Evolutionary conservation across 2,329 filamentous ascomycete genomes (phyloP), one percentile per base, ranked within the genome.

Genomic region (Aureobasidium sp.): DNA sequence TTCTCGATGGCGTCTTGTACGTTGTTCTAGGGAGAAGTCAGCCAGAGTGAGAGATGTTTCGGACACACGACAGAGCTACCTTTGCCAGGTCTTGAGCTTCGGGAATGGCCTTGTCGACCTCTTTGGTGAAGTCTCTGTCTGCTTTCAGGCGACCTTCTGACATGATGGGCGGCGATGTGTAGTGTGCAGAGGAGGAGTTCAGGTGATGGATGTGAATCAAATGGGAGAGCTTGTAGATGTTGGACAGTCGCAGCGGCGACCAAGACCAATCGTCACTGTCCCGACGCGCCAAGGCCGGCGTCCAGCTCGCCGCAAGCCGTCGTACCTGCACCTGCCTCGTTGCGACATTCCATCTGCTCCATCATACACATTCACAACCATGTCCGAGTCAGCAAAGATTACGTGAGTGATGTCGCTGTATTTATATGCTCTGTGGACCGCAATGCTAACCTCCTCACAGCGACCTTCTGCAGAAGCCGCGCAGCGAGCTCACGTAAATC

Each of bases 121-220:
- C 92, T 80, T 96, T 96, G 73, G 90, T 88, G 85, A 90, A 97
- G 86, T 99, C 94, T 88, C 96, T 97, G 82, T 99, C 94, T 72
- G 93, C 90, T 85, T 95, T 96, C 76, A 94, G 75, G 69, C 86
- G 78, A 72, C 83, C 78, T 77, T 85, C 85, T 71, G 91, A 89
- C 91, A 96, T 96, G 74, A 58, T 65, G 64, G 45, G 57, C 29
- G 47, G 52, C 12, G 7, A 6, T 50, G 37, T 48, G 24, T 35
- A 22, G 17, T 39, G 44, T 24, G 29, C 19, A 31, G 19, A 8
- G 39, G 31, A 7, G 11, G 45, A 35, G n/a, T 19, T 17, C 27
- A 19, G 56, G 3, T 19, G 56, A 40, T 40, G 44, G 24, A 49
- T 49, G 44, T 12, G 7, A 35, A 35, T 48, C 12, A 12, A 33